Evolutionary conservation across 495 filamentous ascomycete species (phyloP).

Genomic region (Penicillium ochrochloron): DNA sequence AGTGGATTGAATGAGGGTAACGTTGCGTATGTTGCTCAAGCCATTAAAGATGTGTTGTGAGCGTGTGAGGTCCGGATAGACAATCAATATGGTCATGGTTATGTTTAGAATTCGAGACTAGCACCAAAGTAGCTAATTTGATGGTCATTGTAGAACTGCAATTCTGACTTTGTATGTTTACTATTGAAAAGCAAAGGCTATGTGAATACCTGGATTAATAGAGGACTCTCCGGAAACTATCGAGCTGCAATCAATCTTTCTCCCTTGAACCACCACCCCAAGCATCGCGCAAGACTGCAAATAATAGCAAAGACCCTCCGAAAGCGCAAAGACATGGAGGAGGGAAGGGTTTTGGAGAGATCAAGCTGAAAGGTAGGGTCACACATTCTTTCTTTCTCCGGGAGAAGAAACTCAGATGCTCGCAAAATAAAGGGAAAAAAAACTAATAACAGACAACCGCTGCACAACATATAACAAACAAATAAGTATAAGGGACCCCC

Average conservation of each 20-base stretch:
- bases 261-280: not conserved
- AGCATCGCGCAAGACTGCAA: constrained; percentile 7
- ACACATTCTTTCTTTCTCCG: constrained; percentile 20
- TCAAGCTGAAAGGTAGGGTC: constrained; percentile 21
- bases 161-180: not conserved
- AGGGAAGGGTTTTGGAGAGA: constrained; percentile 15
- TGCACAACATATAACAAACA: constrained; percentile 32
- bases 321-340: constrained; percentile 3
- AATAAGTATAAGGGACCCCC: constrained; percentile 31
- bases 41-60: constrained; percentile 18
- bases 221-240: constrained; percentile 28
- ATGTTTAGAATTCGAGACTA: no score
- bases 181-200: not conserved
- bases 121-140: no score
- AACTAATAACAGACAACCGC: constrained; percentile 25
- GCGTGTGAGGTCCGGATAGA: not conserved
- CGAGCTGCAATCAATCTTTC: constrained; percentile 30
- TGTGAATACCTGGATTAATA: constrained; percentile 35
- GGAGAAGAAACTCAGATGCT: constrained; percentile 28
- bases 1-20: constrained; percentile 41
- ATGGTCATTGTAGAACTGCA: not conserved
- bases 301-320: not conserved
- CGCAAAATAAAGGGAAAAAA: constrained; percentile 17
- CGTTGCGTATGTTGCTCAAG: constrained; percentile 34
- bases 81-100: not conserved